A percentile compares a stretch with the other conserved stretches of the same genome.
Conservation (phyloP, 371 early-diverging fungal genomes). For the Ecytonucleospora hepatopenaei region DNA sequence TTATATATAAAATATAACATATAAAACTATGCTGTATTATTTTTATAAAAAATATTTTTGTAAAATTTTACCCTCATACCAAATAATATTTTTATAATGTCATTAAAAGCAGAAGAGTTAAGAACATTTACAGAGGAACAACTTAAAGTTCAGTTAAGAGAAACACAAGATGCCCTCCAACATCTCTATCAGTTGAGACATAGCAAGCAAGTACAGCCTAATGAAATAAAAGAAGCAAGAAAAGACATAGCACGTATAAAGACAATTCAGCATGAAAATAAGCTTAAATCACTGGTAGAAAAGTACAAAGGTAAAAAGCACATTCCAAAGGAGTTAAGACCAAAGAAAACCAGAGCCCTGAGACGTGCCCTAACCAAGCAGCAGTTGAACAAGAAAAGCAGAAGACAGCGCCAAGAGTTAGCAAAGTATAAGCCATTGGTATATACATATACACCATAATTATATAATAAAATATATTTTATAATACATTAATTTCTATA, state of each 20-base stretch:
- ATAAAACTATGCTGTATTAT: too few relatives aligned
- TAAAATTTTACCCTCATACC: too few relatives aligned
- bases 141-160: slow-evolving; percentile 19
- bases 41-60: too few relatives aligned
- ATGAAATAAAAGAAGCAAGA: slow-evolving; percentile 34
- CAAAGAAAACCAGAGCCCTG: slow-evolving; percentile 30
- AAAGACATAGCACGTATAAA: slow-evolving; percentile 41
- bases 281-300: slow-evolving; percentile 25
- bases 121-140: slow-evolving; percentile 27
- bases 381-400: slow-evolving; percentile 30
- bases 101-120: slow-evolving; percentile 21
- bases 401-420: slow-evolving; percentile 10
- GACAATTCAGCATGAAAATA: slow-evolving; percentile 33
- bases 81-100: too few relatives aligned
- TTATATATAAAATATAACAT: too few relatives aligned
- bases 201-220: slow-evolving; percentile 25
- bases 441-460: slow-evolving; percentile 21
- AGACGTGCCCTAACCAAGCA: slow-evolving; percentile 33
- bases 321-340: slow-evolving; percentile 47
- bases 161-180: slow-evolving; percentile 23
- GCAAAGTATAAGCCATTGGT: slow-evolving; percentile 19
- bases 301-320: slow-evolving; percentile 33
- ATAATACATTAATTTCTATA: background rate
- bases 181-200: slow-evolving; percentile 36
- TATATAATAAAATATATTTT: slow-evolving; percentile 29